Conservation (phyloP, 176 grass and related monocot genomes). For the Carex littledalei region DNA sequence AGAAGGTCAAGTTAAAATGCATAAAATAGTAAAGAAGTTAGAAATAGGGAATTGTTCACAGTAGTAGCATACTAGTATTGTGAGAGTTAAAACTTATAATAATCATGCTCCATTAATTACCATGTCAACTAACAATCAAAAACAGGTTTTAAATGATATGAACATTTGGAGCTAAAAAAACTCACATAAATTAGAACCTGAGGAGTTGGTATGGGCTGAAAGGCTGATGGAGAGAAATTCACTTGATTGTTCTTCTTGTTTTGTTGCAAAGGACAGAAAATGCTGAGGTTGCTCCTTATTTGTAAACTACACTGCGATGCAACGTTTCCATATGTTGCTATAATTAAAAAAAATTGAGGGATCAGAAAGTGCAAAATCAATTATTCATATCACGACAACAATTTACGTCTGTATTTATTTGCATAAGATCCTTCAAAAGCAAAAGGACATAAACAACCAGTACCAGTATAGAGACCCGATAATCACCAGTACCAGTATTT, state of each 20-base stretch:
- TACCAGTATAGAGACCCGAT: background rate
- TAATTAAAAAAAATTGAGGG: background rate
- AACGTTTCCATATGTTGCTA: conserved; percentile 10
- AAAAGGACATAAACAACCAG: background rate
- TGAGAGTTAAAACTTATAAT: background rate
- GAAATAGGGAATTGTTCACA: background rate
- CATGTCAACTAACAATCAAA: background rate
- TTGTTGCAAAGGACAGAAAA: conserved; percentile 5
- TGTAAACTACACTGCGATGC: background rate
- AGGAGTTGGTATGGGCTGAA: background rate
- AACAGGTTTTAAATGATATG: background rate
- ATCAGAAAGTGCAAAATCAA: conserved; percentile 10
- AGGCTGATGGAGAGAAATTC: background rate
- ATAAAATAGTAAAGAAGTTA: background rate
- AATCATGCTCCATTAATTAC: background rate
- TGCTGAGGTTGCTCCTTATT: conserved; percentile 9
- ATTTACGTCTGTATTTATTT: background rate
- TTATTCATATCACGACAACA: background rate
- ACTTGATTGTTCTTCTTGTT: background rate
- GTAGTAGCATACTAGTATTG: background rate
- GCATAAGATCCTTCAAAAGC: background rate
- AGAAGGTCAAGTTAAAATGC: background rate
- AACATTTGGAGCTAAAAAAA: background rate
- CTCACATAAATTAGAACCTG: background rate
- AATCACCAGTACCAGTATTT: too few species aligned